phyloP scores from a whole-genome alignment of 2,329 filamentous ascomycete species.

The Thelonectria discophora region DNA sequence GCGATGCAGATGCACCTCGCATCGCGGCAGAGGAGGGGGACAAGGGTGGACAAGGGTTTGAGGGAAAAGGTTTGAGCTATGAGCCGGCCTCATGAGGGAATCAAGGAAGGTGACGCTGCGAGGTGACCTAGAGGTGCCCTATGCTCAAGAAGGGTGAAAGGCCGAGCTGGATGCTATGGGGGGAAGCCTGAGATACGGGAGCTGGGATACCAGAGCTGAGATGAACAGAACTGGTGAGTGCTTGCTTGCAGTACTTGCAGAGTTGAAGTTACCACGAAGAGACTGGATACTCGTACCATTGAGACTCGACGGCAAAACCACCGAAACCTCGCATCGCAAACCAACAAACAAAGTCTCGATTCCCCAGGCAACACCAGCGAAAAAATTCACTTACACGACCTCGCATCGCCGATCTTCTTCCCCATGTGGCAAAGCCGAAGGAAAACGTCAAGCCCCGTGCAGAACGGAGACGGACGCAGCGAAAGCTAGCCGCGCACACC shows the following conservation, averaged over 20 bases:
- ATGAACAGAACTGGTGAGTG: too few species aligned
- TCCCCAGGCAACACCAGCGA: background rate
- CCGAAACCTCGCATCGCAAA: too few species aligned
- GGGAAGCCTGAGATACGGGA: too few species aligned
- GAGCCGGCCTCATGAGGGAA: background rate
- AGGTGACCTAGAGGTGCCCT: background rate
- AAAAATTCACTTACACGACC: conserved; percentile 1
- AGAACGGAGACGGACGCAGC: background rate
- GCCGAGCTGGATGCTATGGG: too few species aligned
- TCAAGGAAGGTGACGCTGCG: background rate
- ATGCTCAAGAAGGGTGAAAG: background rate
- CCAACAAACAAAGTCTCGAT: background rate
- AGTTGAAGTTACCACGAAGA: too few species aligned
- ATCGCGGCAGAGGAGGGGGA: background rate
- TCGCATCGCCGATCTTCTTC: background rate
- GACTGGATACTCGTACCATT: too few species aligned
- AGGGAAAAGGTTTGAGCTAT: background rate
- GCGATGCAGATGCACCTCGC: background rate
- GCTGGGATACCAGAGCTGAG: too few species aligned
- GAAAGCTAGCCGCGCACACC: background rate
- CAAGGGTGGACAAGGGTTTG: background rate
- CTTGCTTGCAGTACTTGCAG: too few species aligned
- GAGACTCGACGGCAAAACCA: too few species aligned
- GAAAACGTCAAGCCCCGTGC: background rate
- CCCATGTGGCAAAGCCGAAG: background rate